phyloP scores from a whole-genome alignment of 1,284 basidiomycete species.

The Sporisorium graminicola region DNA sequence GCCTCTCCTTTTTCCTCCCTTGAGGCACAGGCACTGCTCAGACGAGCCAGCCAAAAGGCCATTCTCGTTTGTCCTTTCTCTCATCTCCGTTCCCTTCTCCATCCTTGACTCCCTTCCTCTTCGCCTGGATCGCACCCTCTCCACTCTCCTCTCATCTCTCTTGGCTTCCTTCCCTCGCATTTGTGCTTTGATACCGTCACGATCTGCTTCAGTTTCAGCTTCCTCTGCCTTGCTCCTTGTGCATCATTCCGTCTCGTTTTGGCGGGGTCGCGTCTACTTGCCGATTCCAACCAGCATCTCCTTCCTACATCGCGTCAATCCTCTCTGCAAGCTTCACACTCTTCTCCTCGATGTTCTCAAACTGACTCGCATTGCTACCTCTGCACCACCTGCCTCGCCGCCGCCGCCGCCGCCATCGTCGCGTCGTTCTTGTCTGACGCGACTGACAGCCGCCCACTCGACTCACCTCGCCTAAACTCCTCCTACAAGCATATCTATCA shows the following conservation, averaged over 20 bases:
- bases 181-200: slow-evolving; percentile 4
- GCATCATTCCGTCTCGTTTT: slow-evolving; percentile 4
- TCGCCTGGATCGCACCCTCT: slow-evolving; percentile 8
- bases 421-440: slow-evolving; percentile 36
- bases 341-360: slow-evolving; percentile 19
- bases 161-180: neutral
- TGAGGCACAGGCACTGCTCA: slow-evolving; percentile 1
- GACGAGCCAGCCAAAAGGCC: slow-evolving; percentile 14
- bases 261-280: slow-evolving; percentile 18
- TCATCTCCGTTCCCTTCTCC: slow-evolving; percentile 6
- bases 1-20: slow-evolving; percentile 12
- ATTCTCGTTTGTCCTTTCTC: neutral
- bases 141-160: neutral
- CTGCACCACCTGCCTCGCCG: slow-evolving; percentile 17
- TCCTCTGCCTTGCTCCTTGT: slow-evolving; percentile 2
- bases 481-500: slow-evolving; percentile 11
- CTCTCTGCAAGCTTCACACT: slow-evolving; percentile 9
- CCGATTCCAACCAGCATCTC: slow-evolving; percentile 1
- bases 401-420: slow-evolving; percentile 25
- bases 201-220: neutral
- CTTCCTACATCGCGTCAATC: slow-evolving; percentile 8
- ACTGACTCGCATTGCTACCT: slow-evolving; percentile 22
- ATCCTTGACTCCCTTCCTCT: neutral
- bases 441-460: slow-evolving; percentile 13
- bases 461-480: slow-evolving; percentile 3